These are phyloP conservation scores for Plasmodium malariae DNA, from an alignment of 169 alveolate species.

Conservation along the genomic window DNA sequence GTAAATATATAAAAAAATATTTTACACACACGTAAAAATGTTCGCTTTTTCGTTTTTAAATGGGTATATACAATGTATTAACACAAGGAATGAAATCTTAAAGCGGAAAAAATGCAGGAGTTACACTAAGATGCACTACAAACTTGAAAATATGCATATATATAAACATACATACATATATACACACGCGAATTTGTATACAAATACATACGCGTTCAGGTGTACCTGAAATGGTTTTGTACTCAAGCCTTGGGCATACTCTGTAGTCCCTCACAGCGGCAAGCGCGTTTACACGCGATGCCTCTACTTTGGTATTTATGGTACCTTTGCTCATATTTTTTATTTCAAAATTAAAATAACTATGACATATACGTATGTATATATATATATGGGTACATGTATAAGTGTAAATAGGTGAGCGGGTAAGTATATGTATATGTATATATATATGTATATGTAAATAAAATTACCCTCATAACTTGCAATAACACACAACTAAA, in stretches of 20 bases:
- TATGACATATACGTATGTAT: not conserved
- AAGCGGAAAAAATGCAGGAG: no score
- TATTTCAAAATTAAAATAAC: not conserved
- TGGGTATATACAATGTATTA: no score
- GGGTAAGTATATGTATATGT: no score
- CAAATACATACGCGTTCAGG: not conserved
- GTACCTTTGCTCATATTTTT: constrained; percentile 71
- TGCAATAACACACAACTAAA: no score
- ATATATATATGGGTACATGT: not conserved
- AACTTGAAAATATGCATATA: not conserved
- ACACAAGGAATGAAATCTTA: no score
- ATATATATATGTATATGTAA: constrained; percentile 4
- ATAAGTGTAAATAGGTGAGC: no score
- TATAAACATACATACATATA: constrained; percentile 65
- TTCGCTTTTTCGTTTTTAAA: no score
- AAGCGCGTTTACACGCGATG: constrained; percentile 88
- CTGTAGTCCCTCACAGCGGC: constrained; percentile 94
- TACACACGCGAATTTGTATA: constrained; percentile 10
- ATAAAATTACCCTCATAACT: no score
- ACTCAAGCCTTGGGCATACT: constrained; percentile 96
- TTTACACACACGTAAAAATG: no score
- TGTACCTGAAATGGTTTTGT: constrained; percentile 94
- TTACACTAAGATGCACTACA: no score
- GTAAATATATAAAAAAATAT: no score
- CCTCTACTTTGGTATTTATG: constrained; percentile 81